Percentiles rank a stretch among this genome's conserved stretches.
Evolutionary conservation across 148 eudicot species (phyloP).

Genomic region (Amaranthus cruentus): DNA sequence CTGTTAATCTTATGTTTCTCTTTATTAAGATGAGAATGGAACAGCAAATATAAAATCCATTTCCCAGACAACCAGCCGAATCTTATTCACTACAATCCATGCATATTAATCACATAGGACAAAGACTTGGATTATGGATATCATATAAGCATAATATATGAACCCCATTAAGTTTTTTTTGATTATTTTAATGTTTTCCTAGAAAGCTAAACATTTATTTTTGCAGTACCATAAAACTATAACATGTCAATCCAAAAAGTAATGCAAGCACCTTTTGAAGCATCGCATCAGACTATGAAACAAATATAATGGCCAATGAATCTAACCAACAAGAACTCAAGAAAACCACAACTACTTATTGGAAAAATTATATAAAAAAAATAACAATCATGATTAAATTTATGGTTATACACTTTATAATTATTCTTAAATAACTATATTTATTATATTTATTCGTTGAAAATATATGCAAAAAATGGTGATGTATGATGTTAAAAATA

Average conservation of each 20-base stretch:
- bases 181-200: constrained; percentile 7
- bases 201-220: constrained; percentile 12
- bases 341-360: neutral
- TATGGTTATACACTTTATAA: too few relatives aligned
- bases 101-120: constrained; percentile 23
- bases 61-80: constrained; percentile 48
- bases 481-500: too few relatives aligned
- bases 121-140: constrained; percentile 8
- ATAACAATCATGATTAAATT: too few relatives aligned
- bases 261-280: constrained; percentile 11
- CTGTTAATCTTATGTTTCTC: constrained; percentile 6
- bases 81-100: constrained; percentile 35
- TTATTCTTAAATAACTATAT: too few relatives aligned
- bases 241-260: constrained; percentile 24
- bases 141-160: neutral
- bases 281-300: constrained; percentile 9
- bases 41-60: neutral
- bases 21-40: constrained; percentile 2
- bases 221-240: constrained; percentile 1
- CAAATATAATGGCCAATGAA: neutral
- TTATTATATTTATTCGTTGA: too few relatives aligned
- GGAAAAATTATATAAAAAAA: too few relatives aligned
- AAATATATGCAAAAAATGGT: too few relatives aligned
- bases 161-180: neutral
- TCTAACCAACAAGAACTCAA: neutral